Conservation (phyloP, 176 grass and related monocot genomes). For the Oryza meyeriana region DNA sequence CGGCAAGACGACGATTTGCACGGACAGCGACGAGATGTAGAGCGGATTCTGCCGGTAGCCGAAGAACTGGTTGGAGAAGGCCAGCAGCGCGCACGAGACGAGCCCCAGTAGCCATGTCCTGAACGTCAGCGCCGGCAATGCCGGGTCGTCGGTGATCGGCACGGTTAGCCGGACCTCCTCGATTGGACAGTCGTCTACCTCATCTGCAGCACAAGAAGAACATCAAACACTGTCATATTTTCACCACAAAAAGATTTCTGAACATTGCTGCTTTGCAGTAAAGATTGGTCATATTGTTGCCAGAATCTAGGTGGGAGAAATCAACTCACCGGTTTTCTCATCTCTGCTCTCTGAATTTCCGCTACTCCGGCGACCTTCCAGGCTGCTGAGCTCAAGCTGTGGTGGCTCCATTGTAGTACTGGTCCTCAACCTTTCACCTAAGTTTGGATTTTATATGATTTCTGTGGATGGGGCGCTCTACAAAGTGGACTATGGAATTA, state of each 20-base stretch:
- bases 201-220: slow-evolving; percentile 30
- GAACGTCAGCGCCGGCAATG: slow-evolving; percentile 68
- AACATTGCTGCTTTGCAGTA: neutral
- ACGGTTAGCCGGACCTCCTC: slow-evolving; percentile 82
- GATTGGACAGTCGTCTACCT: slow-evolving; percentile 61
- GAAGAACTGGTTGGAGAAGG: slow-evolving; percentile 96
- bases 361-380: neutral
- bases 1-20: slow-evolving; percentile 71
- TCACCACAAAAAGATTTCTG: neutral
- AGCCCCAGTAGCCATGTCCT: slow-evolving; percentile 67
- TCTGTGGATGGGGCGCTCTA: neutral
- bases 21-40: slow-evolving; percentile 55
- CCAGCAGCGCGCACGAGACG: slow-evolving; percentile 51
- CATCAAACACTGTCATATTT: neutral
- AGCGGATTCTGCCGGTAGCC: slow-evolving; percentile 76
- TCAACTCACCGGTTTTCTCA: slow-evolving; percentile 5
- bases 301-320: neutral
- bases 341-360: neutral
- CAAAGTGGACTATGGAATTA: slow-evolving; percentile 18
- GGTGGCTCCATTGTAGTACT: slow-evolving; percentile 33
- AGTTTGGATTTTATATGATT: neutral
- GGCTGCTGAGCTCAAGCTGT: slow-evolving; percentile 33
- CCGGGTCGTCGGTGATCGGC: slow-evolving; percentile 60
- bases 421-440: slow-evolving; percentile 39
- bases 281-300: slow-evolving; percentile 1